A percentile compares a stretch with the other conserved stretches of the same genome.
Conservation (phyloP, 1,284 basidiomycete species). For the Pseudozyma flocculosa region DNA sequence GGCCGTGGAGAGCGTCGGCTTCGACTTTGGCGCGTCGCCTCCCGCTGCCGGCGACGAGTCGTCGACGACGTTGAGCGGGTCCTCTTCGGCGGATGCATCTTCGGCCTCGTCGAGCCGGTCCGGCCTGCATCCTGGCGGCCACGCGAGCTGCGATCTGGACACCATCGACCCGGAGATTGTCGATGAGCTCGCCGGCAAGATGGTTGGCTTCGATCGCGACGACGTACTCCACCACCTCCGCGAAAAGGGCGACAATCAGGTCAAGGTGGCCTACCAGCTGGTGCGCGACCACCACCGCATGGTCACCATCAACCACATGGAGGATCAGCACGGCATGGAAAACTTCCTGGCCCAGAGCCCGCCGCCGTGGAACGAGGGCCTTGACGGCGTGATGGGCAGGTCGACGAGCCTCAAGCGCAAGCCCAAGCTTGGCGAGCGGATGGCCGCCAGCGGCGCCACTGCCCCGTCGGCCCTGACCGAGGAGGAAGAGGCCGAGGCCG, state of each 20-base stretch:
- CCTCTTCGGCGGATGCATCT: not conserved
- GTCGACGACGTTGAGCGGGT: conserved; percentile 1
- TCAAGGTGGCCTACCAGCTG: conserved; percentile 95
- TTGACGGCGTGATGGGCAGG: conserved; percentile 49
- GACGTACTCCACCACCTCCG: conserved; percentile 83
- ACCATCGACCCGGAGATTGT: conserved; percentile 86
- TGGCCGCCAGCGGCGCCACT: conserved; percentile 5
- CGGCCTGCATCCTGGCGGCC: conserved; percentile 5
- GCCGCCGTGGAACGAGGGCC: conserved; percentile 62
- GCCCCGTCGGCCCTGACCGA: conserved; percentile 7
- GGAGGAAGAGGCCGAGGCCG: conserved; percentile 21
- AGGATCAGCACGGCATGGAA: conserved; percentile 59
- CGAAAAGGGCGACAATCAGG: conserved; percentile 84
- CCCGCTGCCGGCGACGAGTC: too few relatives aligned
- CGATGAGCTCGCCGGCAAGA: conserved; percentile 73
- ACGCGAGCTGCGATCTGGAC: conserved; percentile 65
- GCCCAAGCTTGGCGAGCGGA: conserved; percentile 4
- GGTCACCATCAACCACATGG: conserved; percentile 66
- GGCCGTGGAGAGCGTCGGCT: conserved; percentile 61
- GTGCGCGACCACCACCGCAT: conserved; percentile 83
- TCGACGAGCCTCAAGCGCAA: conserved; percentile 40
- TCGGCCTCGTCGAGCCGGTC: too few relatives aligned
- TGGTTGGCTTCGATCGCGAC: conserved; percentile 75
- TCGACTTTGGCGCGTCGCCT: conserved; percentile 60
- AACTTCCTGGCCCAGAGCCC: conserved; percentile 62